phyloP scores from a whole-genome alignment of 1,284 basidiomycete species.

The Ceratobasidium sp. region DNA sequence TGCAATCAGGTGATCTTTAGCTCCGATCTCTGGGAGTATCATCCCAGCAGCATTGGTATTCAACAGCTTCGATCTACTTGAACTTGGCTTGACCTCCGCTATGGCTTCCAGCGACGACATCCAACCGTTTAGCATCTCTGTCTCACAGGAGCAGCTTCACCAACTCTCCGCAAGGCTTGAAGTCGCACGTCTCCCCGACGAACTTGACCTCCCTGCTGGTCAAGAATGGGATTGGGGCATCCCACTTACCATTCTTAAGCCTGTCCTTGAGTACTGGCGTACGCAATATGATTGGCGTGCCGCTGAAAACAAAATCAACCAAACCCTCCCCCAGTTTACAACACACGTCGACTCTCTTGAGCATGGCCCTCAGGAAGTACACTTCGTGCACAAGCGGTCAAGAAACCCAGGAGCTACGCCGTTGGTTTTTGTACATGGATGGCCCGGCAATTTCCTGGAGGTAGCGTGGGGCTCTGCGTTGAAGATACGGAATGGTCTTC shows the following conservation, averaged over 20 bases:
- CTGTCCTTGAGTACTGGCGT: conserved; percentile 46
- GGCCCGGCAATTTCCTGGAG: conserved; percentile 48
- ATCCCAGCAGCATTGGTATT: too few relatives aligned
- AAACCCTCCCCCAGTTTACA: conserved; percentile 47
- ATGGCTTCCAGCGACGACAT: conserved; percentile 29
- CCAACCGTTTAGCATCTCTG: conserved; percentile 43
- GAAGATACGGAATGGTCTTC: neutral
- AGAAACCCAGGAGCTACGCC: conserved; percentile 42
- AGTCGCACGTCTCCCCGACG: conserved; percentile 45
- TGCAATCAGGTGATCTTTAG: too few relatives aligned
- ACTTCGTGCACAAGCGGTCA: conserved; percentile 46
- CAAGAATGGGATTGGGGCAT: conserved; percentile 47
- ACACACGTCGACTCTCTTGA: conserved; percentile 37
- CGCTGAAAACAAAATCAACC: conserved; percentile 41
- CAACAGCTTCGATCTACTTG: too few relatives aligned
- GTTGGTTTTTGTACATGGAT: conserved; percentile 46
- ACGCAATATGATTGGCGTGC: conserved; percentile 45
- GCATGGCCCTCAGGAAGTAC: conserved; percentile 35
- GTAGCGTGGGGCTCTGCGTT: conserved; percentile 1
- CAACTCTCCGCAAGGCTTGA: conserved; percentile 41
- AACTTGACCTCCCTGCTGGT: conserved; percentile 45
- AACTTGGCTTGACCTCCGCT: neutral
- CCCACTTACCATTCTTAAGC: conserved; percentile 37
- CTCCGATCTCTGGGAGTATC: too few relatives aligned
- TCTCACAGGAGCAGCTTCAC: conserved; percentile 40